These are phyloP conservation scores for Lyophyllum semitale DNA, from an alignment of 768 basidiomycete species.

Conservation along the genomic window DNA sequence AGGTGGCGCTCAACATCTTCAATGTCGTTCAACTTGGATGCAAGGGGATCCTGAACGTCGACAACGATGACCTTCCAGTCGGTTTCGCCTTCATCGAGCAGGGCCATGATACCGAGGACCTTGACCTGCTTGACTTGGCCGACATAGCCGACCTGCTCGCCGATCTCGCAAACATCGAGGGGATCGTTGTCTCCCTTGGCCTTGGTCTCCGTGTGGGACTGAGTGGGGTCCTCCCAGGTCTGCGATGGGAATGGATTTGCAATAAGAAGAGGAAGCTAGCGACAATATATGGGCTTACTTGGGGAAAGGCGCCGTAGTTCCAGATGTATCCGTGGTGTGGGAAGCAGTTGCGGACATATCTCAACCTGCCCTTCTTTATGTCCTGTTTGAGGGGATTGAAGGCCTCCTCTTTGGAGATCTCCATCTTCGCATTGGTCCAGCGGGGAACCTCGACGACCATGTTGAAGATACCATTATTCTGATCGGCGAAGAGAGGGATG, in stretches of 20 bases:
- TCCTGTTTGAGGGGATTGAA: slow-evolving; percentile 99
- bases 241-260: slow-evolving; percentile 30
- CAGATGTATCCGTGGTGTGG: slow-evolving; percentile 99
- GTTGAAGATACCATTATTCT: slow-evolving; percentile 93
- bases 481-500: slow-evolving; percentile 97
- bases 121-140: slow-evolving; percentile 99
- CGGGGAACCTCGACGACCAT: slow-evolving; percentile 98
- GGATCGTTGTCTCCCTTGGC: slow-evolving; percentile 99
- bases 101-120: slow-evolving; percentile 99
- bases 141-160: slow-evolving; percentile 95
- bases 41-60: slow-evolving; percentile 93
- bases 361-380: slow-evolving; percentile 93
- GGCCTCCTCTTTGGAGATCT: slow-evolving; percentile 96
- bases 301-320: slow-evolving; percentile 99
- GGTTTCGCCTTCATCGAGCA: slow-evolving; percentile 98
- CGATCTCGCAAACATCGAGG: slow-evolving; percentile 99
- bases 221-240: slow-evolving; percentile 97
- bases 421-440: slow-evolving; percentile 99
- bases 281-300: slow-evolving; percentile 49
- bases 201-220: slow-evolving; percentile 93
- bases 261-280: background rate
- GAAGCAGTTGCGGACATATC: slow-evolving; percentile 99
- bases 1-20: slow-evolving; percentile 99
- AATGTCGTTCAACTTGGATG: slow-evolving; percentile 95
- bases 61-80: slow-evolving; percentile 99